Conservation (phyloP, 2,329 filamentous ascomycete genomes). For the Colletotrichum gigasporum region DNA sequence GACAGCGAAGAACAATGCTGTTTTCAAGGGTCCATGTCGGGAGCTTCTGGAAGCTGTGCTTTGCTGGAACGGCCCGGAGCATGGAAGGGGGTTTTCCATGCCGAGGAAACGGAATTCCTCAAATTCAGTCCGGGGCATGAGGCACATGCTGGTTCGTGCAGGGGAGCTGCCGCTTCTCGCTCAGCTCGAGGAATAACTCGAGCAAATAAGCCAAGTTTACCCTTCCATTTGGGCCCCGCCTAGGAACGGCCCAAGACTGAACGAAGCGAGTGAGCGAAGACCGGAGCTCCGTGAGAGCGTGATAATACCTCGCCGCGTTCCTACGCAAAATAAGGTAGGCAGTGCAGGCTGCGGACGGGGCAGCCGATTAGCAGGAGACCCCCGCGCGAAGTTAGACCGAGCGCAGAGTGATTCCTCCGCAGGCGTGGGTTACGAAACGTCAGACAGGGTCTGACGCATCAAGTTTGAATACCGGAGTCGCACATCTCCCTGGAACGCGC, state of each 20-base stretch:
- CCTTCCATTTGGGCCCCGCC: not conserved
- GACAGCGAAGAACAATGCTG: not conserved
- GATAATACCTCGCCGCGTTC: not conserved
- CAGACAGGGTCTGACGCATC: conserved; percentile 31
- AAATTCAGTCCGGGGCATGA: conserved; percentile 18
- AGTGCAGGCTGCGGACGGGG: not conserved
- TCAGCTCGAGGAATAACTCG: not conserved
- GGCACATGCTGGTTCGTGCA: conserved; percentile 23
- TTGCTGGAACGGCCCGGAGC: conserved; percentile 14
- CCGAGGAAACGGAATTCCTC: conserved; percentile 26
- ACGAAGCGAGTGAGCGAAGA: conserved; percentile 21
- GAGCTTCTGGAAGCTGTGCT: conserved; percentile 15
- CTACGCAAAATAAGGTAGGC: conserved; percentile 8
- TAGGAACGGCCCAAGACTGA: conserved; percentile 6
- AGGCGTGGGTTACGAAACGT: conserved; percentile 28
- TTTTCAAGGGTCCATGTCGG: conserved; percentile 12
- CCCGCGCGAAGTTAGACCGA: conserved; percentile 31
- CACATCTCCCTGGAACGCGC: conserved; percentile 32
- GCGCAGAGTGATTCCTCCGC: conserved; percentile 28
- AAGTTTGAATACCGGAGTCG: conserved; percentile 33
- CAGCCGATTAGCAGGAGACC: conserved; percentile 14
- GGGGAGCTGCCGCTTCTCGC: no score
- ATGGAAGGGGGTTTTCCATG: conserved; percentile 13
- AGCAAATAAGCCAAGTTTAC: not conserved
- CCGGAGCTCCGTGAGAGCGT: conserved; percentile 27